Evolutionary conservation across 352 stramenopile genomes (phyloP).

Genomic region (Globisporangium acanthophoron): DNA sequence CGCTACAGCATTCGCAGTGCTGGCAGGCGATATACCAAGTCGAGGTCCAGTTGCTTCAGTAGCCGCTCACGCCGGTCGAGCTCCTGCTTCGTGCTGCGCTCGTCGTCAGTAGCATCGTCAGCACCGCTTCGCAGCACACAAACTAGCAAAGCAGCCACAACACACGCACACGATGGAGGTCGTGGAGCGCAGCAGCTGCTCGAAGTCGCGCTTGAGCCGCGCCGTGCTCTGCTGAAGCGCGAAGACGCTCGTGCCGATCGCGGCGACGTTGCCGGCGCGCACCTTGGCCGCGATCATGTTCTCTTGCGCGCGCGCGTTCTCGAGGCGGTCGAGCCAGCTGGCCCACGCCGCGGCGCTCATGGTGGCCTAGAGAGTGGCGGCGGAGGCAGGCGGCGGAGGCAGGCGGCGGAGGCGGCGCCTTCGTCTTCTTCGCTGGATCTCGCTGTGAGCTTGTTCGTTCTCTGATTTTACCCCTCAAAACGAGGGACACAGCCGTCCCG

Average conservation of each 20-base stretch:
- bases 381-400: background rate
- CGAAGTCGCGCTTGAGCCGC: constrained; percentile 76
- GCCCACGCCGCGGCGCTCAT: constrained; percentile 75
- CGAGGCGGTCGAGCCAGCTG: constrained; percentile 76
- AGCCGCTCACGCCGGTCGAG: constrained; percentile 62
- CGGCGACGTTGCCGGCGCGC: constrained; percentile 46
- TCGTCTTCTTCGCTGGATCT: constrained; percentile 6
- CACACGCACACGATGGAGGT: constrained; percentile 39
- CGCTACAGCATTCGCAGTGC: background rate
- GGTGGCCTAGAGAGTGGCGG: background rate
- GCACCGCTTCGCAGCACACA: background rate
- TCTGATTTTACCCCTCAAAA: background rate
- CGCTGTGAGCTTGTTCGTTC: background rate
- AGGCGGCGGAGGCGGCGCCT: background rate
- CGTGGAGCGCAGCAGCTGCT: constrained; percentile 60
- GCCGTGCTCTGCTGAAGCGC: constrained; percentile 80
- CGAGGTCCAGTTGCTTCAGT: constrained; percentile 51
- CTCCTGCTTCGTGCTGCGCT: constrained; percentile 55
- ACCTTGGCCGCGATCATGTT: constrained; percentile 60
- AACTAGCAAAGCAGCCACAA: background rate
- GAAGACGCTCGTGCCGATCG: constrained; percentile 78
- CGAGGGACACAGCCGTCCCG: constrained; percentile 4
- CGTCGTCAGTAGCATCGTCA: background rate
- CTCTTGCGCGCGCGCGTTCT: constrained; percentile 68
- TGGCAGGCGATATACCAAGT: constrained; percentile 29